Base-by-base conservation (phyloP, 2,329 filamentous ascomycete species). In the Botryotinia convoluta region DNA sequence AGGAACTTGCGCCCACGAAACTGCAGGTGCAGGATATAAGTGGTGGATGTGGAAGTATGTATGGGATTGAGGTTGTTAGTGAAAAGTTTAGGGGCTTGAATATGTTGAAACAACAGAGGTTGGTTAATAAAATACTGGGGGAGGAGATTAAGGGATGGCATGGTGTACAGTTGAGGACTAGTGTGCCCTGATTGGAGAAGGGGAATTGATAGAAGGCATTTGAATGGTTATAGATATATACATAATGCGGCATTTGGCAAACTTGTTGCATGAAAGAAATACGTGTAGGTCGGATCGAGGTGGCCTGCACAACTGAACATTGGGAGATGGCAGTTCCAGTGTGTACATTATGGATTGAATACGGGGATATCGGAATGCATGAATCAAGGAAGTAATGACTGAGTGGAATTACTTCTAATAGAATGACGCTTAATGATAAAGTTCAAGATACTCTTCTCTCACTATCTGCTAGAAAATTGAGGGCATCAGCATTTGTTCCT, bases 11-110 rank as follows among this genome's bases (percentile, higher is more conserved):
- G 42, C 79, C 79, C 37, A 69, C 74, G 54, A 77, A 77, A 65
- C 73, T 83, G 59, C 78, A 81, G 72, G 82, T 96, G 16, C 91
- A 92, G 81, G 93, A 97, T 83, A 89, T 96, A 69, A 93, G 91
- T 37, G 93, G 93, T 74, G 93, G 93, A 44, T 97, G 93, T 83
- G 93, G 93, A 16, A 93, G 90, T 80, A 96, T 96, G 93, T 96
- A 96, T 83, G 91, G 90, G 72, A 91, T 97, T 77, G 91, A 95
- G 79, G 90, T 96, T 76, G 87, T 90, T 65, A 93, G 91, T 12
- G 86, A 89, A 64, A 87, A 86, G 78, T 97, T 97, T 83, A 86
- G 86, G 71, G 93, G 93, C 64, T 82, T 90, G 78, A 87, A 85
- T 68, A 90, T 95, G 81, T 87, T 97, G 74, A 93, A 93, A 86